A percentile compares a stretch with the other conserved stretches of the same genome.
phyloP scores from a whole-genome alignment of 441 rosid species.

The Rhodomyrtus psidioides region DNA sequence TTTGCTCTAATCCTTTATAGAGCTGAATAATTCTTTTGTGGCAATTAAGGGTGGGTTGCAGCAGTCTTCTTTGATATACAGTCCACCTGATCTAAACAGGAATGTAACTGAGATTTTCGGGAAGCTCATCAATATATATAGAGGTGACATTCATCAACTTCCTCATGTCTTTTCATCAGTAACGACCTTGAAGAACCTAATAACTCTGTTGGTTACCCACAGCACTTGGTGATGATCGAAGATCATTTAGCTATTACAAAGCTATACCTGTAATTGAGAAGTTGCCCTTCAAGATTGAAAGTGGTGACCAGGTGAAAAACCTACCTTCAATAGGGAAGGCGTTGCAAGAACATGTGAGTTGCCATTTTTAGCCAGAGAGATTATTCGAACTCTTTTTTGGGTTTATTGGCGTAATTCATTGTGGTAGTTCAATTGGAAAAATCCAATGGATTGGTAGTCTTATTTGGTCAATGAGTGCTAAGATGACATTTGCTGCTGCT shows the following conservation, averaged over 20 bases:
- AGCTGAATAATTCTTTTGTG: background rate
- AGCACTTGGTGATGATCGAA: conserved; percentile 94
- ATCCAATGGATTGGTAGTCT: background rate
- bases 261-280: conserved; percentile 86
- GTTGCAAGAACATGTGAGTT: conserved; percentile 86
- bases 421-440: background rate
- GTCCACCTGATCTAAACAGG: conserved; percentile 80
- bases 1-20: background rate
- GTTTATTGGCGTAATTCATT: background rate
- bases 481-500: background rate
- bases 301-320: conserved; percentile 69
- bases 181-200: conserved; percentile 8
- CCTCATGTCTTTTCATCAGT: background rate
- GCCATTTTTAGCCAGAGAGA: background rate
- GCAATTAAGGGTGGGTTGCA: conserved; percentile 15
- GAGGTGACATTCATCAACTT: conserved; percentile 39
- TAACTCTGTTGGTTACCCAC: conserved; percentile 10
- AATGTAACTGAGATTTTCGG: conserved; percentile 83
- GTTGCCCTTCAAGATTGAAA: conserved; percentile 74
- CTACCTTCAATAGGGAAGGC: conserved; percentile 94
- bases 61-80: conserved; percentile 44
- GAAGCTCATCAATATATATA: conserved; percentile 77
- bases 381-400: background rate
- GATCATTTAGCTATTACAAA: conserved; percentile 94
- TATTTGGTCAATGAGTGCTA: background rate